These are phyloP conservation scores for Neurospora tetraspora DNA, from an alignment of 495 filamentous ascomycete genomes.

Conservation along the genomic window DNA sequence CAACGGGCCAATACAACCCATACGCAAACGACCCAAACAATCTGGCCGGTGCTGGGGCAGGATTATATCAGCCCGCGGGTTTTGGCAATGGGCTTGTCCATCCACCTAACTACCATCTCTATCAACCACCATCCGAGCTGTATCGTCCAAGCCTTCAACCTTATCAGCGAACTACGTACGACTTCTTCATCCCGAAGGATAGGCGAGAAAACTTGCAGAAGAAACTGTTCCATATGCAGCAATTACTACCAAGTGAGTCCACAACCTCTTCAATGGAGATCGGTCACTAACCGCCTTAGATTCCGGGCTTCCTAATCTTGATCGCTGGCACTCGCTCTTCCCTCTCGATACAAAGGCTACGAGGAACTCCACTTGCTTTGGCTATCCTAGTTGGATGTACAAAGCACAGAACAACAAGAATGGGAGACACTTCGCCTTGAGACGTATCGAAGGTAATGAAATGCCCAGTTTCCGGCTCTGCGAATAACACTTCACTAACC, in stretches of 20 bases:
- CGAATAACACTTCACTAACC: not conserved
- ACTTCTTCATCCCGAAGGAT: slow-evolving; percentile 81
- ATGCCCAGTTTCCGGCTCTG: not conserved
- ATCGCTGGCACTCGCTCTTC: slow-evolving; percentile 83
- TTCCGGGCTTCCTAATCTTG: slow-evolving; percentile 65
- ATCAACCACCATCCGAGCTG: slow-evolving; percentile 68
- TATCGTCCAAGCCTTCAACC: slow-evolving; percentile 65
- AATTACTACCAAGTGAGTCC: slow-evolving; percentile 68
- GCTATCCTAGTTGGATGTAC: slow-evolving; percentile 85
- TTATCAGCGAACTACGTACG: slow-evolving; percentile 76
- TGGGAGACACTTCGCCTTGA: slow-evolving; percentile 72
- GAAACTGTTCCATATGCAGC: slow-evolving; percentile 74
- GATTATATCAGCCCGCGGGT: slow-evolving; percentile 37
- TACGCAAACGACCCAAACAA: slow-evolving; percentile 50
- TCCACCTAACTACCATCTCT: slow-evolving; percentile 87
- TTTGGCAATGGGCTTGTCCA: slow-evolving; percentile 46
- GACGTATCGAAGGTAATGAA: slow-evolving; percentile 60
- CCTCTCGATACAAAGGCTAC: slow-evolving; percentile 71
- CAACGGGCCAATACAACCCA: slow-evolving; percentile 47
- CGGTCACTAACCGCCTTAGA: slow-evolving; percentile 12
- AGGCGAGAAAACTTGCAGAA: slow-evolving; percentile 81
- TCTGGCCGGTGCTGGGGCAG: slow-evolving; percentile 37
- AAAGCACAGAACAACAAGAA: slow-evolving; percentile 87
- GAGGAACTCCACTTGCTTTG: slow-evolving; percentile 66
- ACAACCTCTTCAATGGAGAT: no score